phyloP scores from a whole-genome alignment of 2,329 filamentous ascomycete genomes.

The Curvularia sp. region DNA sequence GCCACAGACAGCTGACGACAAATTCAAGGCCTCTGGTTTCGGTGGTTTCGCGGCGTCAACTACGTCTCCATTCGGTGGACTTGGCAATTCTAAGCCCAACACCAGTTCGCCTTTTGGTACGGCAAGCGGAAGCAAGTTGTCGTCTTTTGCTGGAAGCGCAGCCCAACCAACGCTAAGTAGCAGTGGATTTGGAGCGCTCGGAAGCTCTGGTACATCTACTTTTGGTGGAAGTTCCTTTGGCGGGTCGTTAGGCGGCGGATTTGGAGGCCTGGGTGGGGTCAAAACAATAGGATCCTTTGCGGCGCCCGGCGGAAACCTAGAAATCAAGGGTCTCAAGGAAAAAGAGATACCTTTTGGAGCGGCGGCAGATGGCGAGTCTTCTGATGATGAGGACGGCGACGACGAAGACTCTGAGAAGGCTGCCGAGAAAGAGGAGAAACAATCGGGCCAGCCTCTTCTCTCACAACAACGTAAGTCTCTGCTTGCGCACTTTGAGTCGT shows the following conservation, averaged over 20 bases:
- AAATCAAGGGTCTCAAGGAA: constrained; percentile 58
- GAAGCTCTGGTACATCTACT: constrained; percentile 41
- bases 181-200: constrained; percentile 48
- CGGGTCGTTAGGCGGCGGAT: constrained; percentile 49
- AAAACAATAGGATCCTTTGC: constrained; percentile 71
- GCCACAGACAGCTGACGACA: constrained; percentile 53
- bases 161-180: constrained; percentile 27
- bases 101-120: constrained; percentile 50
- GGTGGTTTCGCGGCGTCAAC: constrained; percentile 52
- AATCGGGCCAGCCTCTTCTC: constrained; percentile 53
- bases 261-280: constrained; percentile 35
- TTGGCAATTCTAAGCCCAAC: constrained; percentile 24
- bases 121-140: constrained; percentile 33
- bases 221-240: constrained; percentile 52
- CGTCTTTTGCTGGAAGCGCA: constrained; percentile 35
- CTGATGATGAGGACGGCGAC: constrained; percentile 63
- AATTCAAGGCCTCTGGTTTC: constrained; percentile 62
- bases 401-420: constrained; percentile 31
- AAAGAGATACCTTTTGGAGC: constrained; percentile 81
- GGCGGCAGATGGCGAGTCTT: constrained; percentile 66
- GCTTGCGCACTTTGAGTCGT: not conserved
- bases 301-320: constrained; percentile 60
- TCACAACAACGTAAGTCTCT: constrained; percentile 69
- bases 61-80: constrained; percentile 48
- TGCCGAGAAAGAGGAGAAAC: constrained; percentile 44